These are phyloP conservation scores for Plectosphaerella sp. DNA, from an alignment of 2,329 filamentous ascomycete species.

Conservation along the genomic window DNA sequence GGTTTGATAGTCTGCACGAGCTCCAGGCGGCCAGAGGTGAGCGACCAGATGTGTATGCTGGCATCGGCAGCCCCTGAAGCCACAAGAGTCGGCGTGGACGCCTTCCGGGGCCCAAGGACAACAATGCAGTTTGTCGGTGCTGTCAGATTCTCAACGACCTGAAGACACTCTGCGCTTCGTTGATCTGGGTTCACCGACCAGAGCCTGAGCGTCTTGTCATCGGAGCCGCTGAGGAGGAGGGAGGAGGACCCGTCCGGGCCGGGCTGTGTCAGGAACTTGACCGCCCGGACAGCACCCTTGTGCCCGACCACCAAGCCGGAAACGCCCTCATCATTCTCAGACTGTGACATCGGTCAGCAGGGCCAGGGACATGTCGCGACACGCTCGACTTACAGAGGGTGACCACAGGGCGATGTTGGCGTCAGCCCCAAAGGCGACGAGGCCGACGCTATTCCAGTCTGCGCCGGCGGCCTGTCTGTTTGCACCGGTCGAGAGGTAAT, in stretches of 20 bases:
- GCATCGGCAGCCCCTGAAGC: conserved; percentile 81
- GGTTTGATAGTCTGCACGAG: conserved; percentile 68
- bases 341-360: conserved; percentile 2
- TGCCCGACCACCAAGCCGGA: conserved; percentile 69
- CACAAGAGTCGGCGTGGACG: conserved; percentile 42
- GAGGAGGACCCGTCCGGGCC: conserved; percentile 46
- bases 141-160: conserved; percentile 63
- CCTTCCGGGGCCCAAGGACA: conserved; percentile 26
- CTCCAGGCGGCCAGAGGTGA: conserved; percentile 44
- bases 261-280: conserved; percentile 60
- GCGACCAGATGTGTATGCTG: conserved; percentile 64
- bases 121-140: conserved; percentile 70
- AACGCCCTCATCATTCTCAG: conserved; percentile 48
- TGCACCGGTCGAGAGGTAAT: conserved; percentile 71
- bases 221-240: conserved; percentile 69
- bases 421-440: conserved; percentile 86
- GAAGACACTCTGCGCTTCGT: conserved; percentile 33
- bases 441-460: conserved; percentile 73
- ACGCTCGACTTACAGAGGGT: conserved; percentile 35
- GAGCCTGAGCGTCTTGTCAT: conserved; percentile 72
- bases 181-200: conserved; percentile 49
- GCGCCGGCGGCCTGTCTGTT: conserved; percentile 87
- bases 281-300: conserved; percentile 72
- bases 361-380: not conserved
- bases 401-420: conserved; percentile 86